A percentile compares a stretch with the other conserved stretches of the same genome.
phyloP scores from a whole-genome alignment of 116 monocot genomes.

The Posidonia oceanica region DNA sequence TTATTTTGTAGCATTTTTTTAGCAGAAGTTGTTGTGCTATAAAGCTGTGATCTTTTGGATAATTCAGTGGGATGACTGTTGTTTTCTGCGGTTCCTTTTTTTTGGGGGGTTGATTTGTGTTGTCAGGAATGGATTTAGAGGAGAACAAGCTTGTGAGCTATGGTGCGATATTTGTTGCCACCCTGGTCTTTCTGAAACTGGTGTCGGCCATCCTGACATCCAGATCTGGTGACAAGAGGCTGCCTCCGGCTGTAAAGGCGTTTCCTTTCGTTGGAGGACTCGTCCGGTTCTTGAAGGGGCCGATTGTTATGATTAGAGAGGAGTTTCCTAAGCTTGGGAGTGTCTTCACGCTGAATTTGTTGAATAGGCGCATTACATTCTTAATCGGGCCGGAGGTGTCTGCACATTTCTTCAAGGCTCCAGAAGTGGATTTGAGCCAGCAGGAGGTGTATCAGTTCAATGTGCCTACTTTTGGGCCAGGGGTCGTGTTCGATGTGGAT shows the following conservation, averaged over 20 bases:
- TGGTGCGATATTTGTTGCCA: constrained; percentile 34
- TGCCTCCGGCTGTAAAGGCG: constrained; percentile 55
- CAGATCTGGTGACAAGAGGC: constrained; percentile 22
- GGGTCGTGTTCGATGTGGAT: constrained; percentile 96
- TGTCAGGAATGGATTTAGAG: constrained; percentile 49
- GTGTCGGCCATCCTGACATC: constrained; percentile 17
- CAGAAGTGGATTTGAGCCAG: constrained; percentile 85
- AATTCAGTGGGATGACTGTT: no score
- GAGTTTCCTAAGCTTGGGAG: constrained; percentile 78
- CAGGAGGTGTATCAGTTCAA: constrained; percentile 99
- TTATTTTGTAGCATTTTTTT: no score
- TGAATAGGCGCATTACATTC: constrained; percentile 65
- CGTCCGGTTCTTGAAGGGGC: constrained; percentile 72
- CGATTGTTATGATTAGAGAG: constrained; percentile 69
- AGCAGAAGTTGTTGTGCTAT: no score
- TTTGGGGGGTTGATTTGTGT: no score
- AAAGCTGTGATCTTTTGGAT: no score
- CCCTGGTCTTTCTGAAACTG: constrained; percentile 42
- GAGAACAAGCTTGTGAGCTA: constrained; percentile 33
- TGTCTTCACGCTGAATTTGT: constrained; percentile 71
- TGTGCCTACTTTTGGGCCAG: constrained; percentile 94
- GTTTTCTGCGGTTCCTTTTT: no score
- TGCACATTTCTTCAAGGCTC: constrained; percentile 93
- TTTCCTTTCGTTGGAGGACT: constrained; percentile 77
- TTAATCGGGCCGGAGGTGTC: constrained; percentile 93